Evolutionary conservation across 768 basidiomycete genomes (phyloP).

Genomic region (Auriscalpium vulgare): DNA sequence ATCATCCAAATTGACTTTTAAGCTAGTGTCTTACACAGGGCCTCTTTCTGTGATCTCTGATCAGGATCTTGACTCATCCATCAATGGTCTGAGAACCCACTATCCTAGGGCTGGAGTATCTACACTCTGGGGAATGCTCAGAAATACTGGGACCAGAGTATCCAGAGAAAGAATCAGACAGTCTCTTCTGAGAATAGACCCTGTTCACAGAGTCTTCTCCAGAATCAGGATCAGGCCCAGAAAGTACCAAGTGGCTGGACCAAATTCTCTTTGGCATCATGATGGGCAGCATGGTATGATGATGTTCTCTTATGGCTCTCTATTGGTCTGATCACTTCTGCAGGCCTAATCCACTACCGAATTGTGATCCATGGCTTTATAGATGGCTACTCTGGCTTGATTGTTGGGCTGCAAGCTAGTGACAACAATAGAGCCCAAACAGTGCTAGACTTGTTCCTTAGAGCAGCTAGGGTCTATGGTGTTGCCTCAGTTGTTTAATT

Average conservation of each 20-base stretch:
- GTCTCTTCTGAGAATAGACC: not conserved
- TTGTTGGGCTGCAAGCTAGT: slow-evolving; percentile 27
- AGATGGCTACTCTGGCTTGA: slow-evolving; percentile 32
- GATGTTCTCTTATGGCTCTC: not conserved
- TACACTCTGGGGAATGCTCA: not conserved
- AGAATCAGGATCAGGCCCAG: not conserved
- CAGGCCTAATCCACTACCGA: slow-evolving; percentile 28
- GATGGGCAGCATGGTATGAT: slow-evolving; percentile 29
- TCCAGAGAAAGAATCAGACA: not conserved
- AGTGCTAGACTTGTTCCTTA: slow-evolving; percentile 29
- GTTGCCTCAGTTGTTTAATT: not conserved
- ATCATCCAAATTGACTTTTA: not conserved
- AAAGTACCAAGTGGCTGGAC: slow-evolving; percentile 27
- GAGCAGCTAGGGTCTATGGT: slow-evolving; percentile 19
- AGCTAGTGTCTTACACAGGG: not conserved
- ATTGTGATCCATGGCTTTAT: slow-evolving; percentile 33
- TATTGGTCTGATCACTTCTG: not conserved
- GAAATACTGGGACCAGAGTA: not conserved
- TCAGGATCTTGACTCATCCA: not conserved
- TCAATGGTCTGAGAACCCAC: not conserved
- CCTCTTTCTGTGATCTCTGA: not conserved
- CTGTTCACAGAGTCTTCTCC: not conserved
- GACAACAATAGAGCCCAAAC: slow-evolving; percentile 35
- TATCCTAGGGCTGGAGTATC: not conserved
- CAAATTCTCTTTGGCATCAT: slow-evolving; percentile 32